phyloP scores from a whole-genome alignment of 2,329 filamentous ascomycete genomes.

The Epicoccum sorghinum region DNA sequence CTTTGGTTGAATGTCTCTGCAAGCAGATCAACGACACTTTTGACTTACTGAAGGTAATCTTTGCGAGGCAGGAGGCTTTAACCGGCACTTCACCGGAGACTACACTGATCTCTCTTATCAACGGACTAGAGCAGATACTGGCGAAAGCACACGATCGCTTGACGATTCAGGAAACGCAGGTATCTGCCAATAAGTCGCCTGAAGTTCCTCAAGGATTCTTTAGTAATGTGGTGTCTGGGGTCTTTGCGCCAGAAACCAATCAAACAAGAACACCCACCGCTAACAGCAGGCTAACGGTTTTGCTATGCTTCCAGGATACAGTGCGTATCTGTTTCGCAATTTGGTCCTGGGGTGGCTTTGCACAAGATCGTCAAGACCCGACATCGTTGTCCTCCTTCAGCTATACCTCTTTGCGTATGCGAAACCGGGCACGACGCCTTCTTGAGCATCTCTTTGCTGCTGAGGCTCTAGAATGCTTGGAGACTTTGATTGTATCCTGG shows the following conservation, averaged over 20 bases:
- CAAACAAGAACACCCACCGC: conserved; percentile 84
- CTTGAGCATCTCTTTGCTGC: conserved; percentile 92
- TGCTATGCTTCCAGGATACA: conserved; percentile 96
- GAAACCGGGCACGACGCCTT: conserved; percentile 84
- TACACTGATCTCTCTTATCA: conserved; percentile 83
- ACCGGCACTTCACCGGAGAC: conserved; percentile 64
- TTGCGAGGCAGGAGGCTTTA: conserved; percentile 50
- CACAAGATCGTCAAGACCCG: conserved; percentile 66
- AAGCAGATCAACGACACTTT: conserved; percentile 77
- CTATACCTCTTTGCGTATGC: conserved; percentile 89
- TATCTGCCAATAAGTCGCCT: conserved; percentile 73
- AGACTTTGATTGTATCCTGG: conserved; percentile 90
- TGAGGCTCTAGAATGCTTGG: conserved; percentile 90
- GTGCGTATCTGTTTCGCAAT: conserved; percentile 91
- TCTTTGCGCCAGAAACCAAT: conserved; percentile 79
- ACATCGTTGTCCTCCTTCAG: conserved; percentile 80
- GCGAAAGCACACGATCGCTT: conserved; percentile 86
- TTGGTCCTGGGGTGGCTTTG: conserved; percentile 87
- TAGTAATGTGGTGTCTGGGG: conserved; percentile 90
- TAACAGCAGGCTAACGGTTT: conserved; percentile 89
- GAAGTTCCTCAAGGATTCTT: conserved; percentile 89
- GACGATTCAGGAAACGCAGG: conserved; percentile 73
- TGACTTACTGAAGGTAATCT: conserved; percentile 69
- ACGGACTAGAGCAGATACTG: conserved; percentile 88
- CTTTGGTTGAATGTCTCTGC: conserved; percentile 88